phyloP scores from a whole-genome alignment of 2,329 filamentous ascomycete genomes.

The Hymenoscyphus fraxineus region DNA sequence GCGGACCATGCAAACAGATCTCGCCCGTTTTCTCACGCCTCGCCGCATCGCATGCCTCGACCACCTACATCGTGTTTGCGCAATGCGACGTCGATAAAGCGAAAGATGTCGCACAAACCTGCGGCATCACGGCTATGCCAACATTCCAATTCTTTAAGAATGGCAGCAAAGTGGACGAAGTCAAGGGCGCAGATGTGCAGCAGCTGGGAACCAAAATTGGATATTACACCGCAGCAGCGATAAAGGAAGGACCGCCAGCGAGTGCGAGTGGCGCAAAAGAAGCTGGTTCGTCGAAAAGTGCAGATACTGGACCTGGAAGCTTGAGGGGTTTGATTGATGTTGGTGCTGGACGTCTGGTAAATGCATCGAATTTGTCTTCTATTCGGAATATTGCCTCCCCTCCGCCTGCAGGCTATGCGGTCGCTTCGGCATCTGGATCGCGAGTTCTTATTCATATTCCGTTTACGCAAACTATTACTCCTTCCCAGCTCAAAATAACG shows the following conservation, averaged over 20 bases:
- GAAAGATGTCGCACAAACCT: constrained; percentile 67
- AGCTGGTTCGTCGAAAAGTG: constrained; percentile 10
- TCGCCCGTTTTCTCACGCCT: constrained; percentile 83
- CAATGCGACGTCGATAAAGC: constrained; percentile 88
- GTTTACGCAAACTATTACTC: constrained; percentile 26
- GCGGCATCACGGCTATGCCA: constrained; percentile 81
- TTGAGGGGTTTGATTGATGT: constrained; percentile 29
- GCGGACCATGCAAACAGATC: constrained; percentile 86
- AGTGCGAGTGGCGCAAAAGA: constrained; percentile 1
- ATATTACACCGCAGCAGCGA: constrained; percentile 25
- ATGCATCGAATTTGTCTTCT: constrained; percentile 26
- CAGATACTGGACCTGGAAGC: constrained; percentile 17
- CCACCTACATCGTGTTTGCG: constrained; percentile 77
- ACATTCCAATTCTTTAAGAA: constrained; percentile 89
- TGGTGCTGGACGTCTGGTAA: constrained; percentile 20
- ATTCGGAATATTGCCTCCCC: constrained; percentile 28
- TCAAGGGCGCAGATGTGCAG: constrained; percentile 75
- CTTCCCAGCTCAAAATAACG: constrained; percentile 24
- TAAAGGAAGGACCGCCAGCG: constrained; percentile 17
- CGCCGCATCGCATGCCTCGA: constrained; percentile 69
- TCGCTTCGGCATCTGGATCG: constrained; percentile 23
- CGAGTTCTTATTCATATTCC: constrained; percentile 26
- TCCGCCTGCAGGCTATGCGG: constrained; percentile 29
- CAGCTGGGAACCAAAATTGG: constrained; percentile 54
- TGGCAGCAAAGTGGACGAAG: constrained; percentile 66